These are phyloP conservation scores for Suillus subluteus DNA, from an alignment of 768 basidiomycete species.

Conservation along the genomic window DNA sequence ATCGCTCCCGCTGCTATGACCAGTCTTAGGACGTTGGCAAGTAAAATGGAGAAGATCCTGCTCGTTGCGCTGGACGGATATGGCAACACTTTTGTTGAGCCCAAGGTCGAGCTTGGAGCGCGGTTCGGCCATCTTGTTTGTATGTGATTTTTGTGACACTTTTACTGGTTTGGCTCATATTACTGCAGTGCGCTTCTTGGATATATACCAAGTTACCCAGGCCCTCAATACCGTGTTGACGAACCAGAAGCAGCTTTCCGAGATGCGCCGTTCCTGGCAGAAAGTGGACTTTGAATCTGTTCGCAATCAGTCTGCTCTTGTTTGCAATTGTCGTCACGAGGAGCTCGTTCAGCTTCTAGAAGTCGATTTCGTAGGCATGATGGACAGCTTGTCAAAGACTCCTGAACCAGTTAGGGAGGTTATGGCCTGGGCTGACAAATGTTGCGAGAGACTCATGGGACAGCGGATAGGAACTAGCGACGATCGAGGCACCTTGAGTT, in stretches of 20 bases:
- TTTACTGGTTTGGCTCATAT: slow-evolving; percentile 14
- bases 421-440: slow-evolving; percentile 92
- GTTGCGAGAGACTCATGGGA: slow-evolving; percentile 83
- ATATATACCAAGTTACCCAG: slow-evolving; percentile 91
- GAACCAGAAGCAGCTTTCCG: slow-evolving; percentile 80
- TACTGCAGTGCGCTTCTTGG: slow-evolving; percentile 79
- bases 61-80: slow-evolving; percentile 81
- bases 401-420: slow-evolving; percentile 83
- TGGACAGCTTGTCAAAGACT: slow-evolving; percentile 73
- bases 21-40: slow-evolving; percentile 78
- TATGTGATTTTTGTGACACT: slow-evolving; percentile 44
- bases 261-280: slow-evolving; percentile 88
- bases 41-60: slow-evolving; percentile 91
- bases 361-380: slow-evolving; percentile 78
- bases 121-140: slow-evolving; percentile 90
- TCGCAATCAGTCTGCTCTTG: slow-evolving; percentile 89
- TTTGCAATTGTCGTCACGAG: slow-evolving; percentile 92
- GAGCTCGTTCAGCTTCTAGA: slow-evolving; percentile 85
- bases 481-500: slow-evolving; percentile 82
- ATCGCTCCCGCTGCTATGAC: slow-evolving; percentile 69
- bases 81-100: slow-evolving; percentile 88
- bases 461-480: slow-evolving; percentile 62
- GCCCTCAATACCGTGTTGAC: slow-evolving; percentile 87
- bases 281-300: slow-evolving; percentile 91
- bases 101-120: slow-evolving; percentile 88